Evolutionary conservation across 768 basidiomycete genomes (phyloP).

Genomic region (Saitozyma podzolica): DNA sequence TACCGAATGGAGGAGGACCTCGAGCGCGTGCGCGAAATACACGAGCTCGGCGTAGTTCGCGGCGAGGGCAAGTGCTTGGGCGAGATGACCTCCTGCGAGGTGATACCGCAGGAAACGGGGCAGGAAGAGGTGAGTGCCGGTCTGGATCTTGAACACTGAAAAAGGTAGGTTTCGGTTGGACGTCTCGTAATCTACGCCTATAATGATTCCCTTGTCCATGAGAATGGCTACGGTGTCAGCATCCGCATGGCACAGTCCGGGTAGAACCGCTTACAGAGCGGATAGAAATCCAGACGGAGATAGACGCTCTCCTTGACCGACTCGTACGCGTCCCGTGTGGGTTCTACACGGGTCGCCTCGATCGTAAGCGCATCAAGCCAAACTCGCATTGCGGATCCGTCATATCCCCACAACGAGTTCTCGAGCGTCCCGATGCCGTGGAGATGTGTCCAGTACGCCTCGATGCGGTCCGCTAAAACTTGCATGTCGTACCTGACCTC

Average conservation of each 20-base stretch:
- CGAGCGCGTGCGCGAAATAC: slow-evolving; percentile 89
- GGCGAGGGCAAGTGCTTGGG: slow-evolving; percentile 82
- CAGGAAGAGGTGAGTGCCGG: slow-evolving; percentile 73
- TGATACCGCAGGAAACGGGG: slow-evolving; percentile 86
- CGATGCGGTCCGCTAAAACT: slow-evolving; percentile 92
- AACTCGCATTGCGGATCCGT: slow-evolving; percentile 80
- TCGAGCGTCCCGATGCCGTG: slow-evolving; percentile 88
- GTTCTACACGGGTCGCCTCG: slow-evolving; percentile 61
- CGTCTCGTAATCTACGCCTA: slow-evolving; percentile 88
- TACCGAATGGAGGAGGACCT: slow-evolving; percentile 89
- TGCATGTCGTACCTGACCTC: slow-evolving; percentile 88
- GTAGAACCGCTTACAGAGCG: slow-evolving; percentile 66
- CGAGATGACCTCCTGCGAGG: slow-evolving; percentile 62
- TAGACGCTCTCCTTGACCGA: slow-evolving; percentile 90
- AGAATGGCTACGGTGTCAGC: slow-evolving; percentile 68
- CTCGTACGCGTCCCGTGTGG: slow-evolving; percentile 54
- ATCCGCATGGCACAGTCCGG: not conserved
- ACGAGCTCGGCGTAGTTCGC: slow-evolving; percentile 82
- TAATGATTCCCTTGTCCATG: slow-evolving; percentile 99
- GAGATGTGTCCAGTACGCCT: slow-evolving; percentile 98
- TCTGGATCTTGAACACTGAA: slow-evolving; percentile 86
- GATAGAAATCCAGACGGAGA: slow-evolving; percentile 91
- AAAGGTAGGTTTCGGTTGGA: slow-evolving; percentile 77
- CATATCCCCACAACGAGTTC: slow-evolving; percentile 97
- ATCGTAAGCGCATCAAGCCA: slow-evolving; percentile 96